phyloP scores from a whole-genome alignment of 768 basidiomycete genomes.

The Auriscalpium orientale region DNA sequence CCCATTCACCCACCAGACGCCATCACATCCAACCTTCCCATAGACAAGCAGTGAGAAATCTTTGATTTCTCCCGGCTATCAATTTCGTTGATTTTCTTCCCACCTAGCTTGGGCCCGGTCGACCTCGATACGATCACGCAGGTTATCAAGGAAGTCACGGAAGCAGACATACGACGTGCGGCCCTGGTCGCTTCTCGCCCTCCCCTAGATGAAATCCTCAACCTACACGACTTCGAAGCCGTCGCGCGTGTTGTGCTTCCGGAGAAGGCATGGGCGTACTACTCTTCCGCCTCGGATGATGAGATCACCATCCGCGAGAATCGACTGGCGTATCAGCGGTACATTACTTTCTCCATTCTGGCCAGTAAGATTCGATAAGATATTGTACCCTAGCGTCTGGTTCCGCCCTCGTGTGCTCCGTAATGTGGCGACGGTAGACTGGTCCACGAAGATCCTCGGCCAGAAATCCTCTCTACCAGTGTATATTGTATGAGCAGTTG shows the following conservation, averaged over 20 bases:
- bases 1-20: constrained; percentile 83
- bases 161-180: constrained; percentile 62
- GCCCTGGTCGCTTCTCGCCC: constrained; percentile 56
- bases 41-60: constrained; percentile 54
- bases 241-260: constrained; percentile 75
- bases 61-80: background rate
- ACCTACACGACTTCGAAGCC: constrained; percentile 90
- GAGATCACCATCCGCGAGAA: constrained; percentile 87
- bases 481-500: constrained; percentile 50
- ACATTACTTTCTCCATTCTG: background rate
- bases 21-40: constrained; percentile 65
- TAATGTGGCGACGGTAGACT: constrained; percentile 80
- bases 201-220: constrained; percentile 69
- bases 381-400: constrained; percentile 15
- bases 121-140: constrained; percentile 60
- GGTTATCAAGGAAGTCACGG: constrained; percentile 52
- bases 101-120: constrained; percentile 51
- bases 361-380: background rate
- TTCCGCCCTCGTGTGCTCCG: constrained; percentile 39
- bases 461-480: constrained; percentile 66
- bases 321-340: constrained; percentile 85
- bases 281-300: constrained; percentile 93
- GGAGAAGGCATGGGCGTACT: constrained; percentile 91
- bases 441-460: constrained; percentile 74
- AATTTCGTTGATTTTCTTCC: background rate